These are phyloP conservation scores for Sporothrix dimorphospora DNA, from an alignment of 2,329 filamentous ascomycete genomes.

Conservation along the genomic window DNA sequence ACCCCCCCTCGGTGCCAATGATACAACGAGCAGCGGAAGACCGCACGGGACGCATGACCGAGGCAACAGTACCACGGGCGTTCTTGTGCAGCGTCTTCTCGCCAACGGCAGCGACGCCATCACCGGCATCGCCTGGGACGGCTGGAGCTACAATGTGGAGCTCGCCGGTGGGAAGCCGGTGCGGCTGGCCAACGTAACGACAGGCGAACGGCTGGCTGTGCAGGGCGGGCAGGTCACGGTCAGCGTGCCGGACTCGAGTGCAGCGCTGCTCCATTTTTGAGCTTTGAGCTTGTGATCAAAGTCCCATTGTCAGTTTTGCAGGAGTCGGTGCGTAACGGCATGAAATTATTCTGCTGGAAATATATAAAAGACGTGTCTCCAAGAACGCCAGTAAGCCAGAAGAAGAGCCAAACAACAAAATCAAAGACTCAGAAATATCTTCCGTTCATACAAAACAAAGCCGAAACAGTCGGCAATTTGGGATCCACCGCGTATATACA, in stretches of 20 bases:
- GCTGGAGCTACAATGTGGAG: constrained; percentile 64
- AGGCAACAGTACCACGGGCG: neutral
- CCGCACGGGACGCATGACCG: too few species aligned
- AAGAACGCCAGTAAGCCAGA: neutral
- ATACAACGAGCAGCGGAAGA: neutral
- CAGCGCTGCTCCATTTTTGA: constrained; percentile 40
- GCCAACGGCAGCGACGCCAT: constrained; percentile 68
- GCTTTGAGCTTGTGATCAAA: too few species aligned
- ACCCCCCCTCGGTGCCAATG: neutral
- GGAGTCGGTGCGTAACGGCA: neutral
- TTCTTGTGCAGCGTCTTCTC: constrained; percentile 48
- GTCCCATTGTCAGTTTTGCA: too few species aligned
- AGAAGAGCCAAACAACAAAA: neutral
- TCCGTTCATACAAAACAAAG: neutral
- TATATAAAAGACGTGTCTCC: neutral
- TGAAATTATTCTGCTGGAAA: neutral
- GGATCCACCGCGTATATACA: constrained; percentile 15
- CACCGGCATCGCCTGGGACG: constrained; percentile 62
- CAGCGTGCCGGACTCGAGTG: constrained; percentile 49
- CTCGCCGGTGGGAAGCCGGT: constrained; percentile 58
- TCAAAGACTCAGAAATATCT: neutral
- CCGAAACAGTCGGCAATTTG: neutral
- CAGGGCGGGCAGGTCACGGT: constrained; percentile 35
- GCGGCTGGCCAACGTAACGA: constrained; percentile 57
- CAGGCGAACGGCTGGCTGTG: constrained; percentile 43